A percentile compares a stretch with the other conserved stretches of the same genome.
phyloP scores from a whole-genome alignment of 495 filamentous ascomycete genomes.

The Neurospora sp. region DNA sequence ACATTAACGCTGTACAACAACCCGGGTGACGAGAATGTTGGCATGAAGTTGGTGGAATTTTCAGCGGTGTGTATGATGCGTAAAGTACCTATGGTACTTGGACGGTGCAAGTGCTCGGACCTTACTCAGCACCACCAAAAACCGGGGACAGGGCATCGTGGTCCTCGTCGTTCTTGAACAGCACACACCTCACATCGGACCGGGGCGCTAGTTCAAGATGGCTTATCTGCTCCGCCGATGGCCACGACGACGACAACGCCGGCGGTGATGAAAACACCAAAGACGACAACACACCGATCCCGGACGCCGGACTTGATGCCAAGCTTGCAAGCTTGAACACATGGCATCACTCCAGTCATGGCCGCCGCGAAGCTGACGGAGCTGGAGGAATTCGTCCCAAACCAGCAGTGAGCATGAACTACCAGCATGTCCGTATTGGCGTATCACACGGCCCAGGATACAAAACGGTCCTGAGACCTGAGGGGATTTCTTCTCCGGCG shows the following conservation, averaged over 20 bases:
- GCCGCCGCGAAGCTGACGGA: not conserved
- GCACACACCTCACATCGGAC: not conserved
- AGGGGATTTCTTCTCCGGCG: not conserved
- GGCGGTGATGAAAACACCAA: not conserved
- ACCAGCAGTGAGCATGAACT: not conserved
- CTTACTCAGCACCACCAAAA: not conserved
- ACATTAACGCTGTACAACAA: not conserved
- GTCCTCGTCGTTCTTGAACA: not conserved
- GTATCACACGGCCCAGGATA: not conserved
- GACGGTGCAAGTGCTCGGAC: not conserved
- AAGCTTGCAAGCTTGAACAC: not conserved
- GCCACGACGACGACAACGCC: not conserved
- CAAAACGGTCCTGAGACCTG: not conserved
- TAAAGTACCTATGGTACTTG: not conserved
- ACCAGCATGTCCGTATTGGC: not conserved
- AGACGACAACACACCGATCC: not conserved
- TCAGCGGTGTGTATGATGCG: not conserved
- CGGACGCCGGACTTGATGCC: not conserved
- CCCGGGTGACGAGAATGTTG: not conserved
- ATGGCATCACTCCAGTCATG: not conserved
- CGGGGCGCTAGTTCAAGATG: not conserved
- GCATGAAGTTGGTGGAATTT: not conserved
- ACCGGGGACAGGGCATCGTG: not conserved
- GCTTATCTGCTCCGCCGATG: not conserved
- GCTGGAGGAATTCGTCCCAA: not conserved